These are phyloP conservation scores for Plectosphaerella plurivora DNA, from an alignment of 2,329 filamentous ascomycete genomes.

Conservation along the genomic window DNA sequence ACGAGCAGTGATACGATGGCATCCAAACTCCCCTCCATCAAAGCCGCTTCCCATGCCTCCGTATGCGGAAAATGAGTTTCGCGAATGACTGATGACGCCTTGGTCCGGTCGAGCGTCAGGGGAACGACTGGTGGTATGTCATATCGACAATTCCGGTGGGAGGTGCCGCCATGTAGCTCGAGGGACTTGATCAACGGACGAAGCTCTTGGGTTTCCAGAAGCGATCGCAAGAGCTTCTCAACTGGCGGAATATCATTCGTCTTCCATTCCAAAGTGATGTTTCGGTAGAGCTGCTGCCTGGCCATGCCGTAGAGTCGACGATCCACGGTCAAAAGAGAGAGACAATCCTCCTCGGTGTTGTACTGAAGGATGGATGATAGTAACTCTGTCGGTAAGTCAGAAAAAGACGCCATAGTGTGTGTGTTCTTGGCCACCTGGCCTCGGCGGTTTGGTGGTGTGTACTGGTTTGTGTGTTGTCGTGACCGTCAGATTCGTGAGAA, in stretches of 20 bases:
- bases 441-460: no score
- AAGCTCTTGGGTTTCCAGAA: not conserved
- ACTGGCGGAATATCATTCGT: not conserved
- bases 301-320: not conserved
- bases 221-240: not conserved
- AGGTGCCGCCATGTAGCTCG: not conserved
- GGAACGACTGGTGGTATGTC: not conserved
- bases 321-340: not conserved
- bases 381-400: not conserved
- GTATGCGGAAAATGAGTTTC: not conserved
- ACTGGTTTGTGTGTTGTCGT: no score
- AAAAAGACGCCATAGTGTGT: not conserved
- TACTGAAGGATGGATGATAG: not conserved
- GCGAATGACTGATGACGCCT: not conserved
- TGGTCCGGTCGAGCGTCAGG: not conserved
- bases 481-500: no score
- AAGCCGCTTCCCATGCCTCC: not conserved
- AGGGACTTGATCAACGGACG: not conserved
- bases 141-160: not conserved
- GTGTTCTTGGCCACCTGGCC: no score
- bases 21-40: not conserved
- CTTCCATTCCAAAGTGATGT: not conserved
- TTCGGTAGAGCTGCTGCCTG: not conserved
- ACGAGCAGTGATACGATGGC: not conserved
- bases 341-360: not conserved